phyloP scores from a whole-genome alignment of 2,329 filamentous ascomycete species.

The Trichoderma sp. region DNA sequence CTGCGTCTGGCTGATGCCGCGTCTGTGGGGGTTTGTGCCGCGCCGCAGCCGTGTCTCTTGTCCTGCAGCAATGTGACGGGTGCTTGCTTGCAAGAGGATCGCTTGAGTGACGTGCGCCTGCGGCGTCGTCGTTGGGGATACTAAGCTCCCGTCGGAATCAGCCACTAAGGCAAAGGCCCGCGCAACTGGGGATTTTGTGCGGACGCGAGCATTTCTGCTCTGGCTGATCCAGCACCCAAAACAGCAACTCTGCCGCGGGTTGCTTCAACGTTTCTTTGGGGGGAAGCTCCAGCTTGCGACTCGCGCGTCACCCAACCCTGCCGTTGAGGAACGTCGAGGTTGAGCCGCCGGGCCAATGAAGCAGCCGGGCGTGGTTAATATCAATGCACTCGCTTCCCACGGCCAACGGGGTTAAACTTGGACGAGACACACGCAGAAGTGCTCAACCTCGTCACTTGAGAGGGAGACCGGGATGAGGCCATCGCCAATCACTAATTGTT shows the following conservation, averaged over 20 bases:
- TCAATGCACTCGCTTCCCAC: background rate
- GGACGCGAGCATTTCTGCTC: slow-evolving; percentile 15
- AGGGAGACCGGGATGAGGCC: background rate
- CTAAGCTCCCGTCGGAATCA: slow-evolving; percentile 11
- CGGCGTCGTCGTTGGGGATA: slow-evolving; percentile 19
- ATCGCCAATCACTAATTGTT: background rate
- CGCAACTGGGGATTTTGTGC: slow-evolving; percentile 10
- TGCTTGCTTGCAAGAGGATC: background rate
- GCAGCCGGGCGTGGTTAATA: slow-evolving; percentile 6
- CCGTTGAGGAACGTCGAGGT: slow-evolving; percentile 1
- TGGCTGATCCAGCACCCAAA: slow-evolving; percentile 22
- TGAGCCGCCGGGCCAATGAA: slow-evolving; percentile 10
- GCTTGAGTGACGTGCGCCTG: slow-evolving; percentile 15
- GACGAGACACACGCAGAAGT: background rate
- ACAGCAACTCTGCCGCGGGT: slow-evolving; percentile 19
- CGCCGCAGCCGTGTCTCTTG: background rate
- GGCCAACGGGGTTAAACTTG: background rate
- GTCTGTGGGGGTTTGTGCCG: background rate
- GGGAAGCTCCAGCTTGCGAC: slow-evolving; percentile 14
- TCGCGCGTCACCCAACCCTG: slow-evolving; percentile 14
- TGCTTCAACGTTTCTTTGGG: background rate
- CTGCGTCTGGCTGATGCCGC: slow-evolving; percentile 3
- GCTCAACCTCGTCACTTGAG: slow-evolving; percentile 5
- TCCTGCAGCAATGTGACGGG: background rate
- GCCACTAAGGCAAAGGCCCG: slow-evolving; percentile 20